Base-by-base conservation (phyloP, 306 rosid genomes). In the Carpinus viminea region DNA sequence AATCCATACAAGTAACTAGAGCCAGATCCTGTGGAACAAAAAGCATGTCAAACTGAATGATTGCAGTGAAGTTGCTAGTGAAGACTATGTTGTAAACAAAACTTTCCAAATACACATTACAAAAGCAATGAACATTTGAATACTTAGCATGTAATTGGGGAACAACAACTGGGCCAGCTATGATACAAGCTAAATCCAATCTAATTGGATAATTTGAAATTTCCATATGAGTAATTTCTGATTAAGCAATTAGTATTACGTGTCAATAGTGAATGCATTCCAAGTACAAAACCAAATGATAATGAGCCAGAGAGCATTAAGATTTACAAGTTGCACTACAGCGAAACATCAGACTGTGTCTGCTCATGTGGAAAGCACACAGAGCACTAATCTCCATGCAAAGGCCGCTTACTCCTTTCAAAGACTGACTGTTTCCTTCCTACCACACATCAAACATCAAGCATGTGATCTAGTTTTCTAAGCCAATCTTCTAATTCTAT, bases 1-100 rank as follows among this genome's bases (percentile, higher is more conserved):
- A 96, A 96, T 2, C 98, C 99, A 79, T 93, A 96, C 85, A 96
- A 83, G 83, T 93, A 96, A 87, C 98, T 96, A 77, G 98, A 96
- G 68, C 99, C 99, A 82, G 99, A 96, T 73, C 99, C 99, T 96
- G 86, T 54, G 52, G 71, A 50, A 80, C 72, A 77, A 72, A 82
- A 47, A 41, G 72, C 68, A 43, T 18, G 65, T 71, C 55, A 75
- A 80, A 52, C 69, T 77, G 53, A 26, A 77, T 70, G 54, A 74
- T 60, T 6, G n/a, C n/a, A 71, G 6, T 64, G 17, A 31, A 60
- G 31, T 41, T 69, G 36, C 10, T n/a, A 11, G 18, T 12, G 13
- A 24, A 21, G 74, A 12, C 20, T 15, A 46, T 20, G 43, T 43
- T 6, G 34, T 16, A 5, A 36, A 64, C 21, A 13, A 17, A 41